Percentiles rank a stretch among this genome's conserved stretches.
Evolutionary conservation across 371 early-diverging fungal genomes (phyloP).

Genomic region (Circinella minor): DNA sequence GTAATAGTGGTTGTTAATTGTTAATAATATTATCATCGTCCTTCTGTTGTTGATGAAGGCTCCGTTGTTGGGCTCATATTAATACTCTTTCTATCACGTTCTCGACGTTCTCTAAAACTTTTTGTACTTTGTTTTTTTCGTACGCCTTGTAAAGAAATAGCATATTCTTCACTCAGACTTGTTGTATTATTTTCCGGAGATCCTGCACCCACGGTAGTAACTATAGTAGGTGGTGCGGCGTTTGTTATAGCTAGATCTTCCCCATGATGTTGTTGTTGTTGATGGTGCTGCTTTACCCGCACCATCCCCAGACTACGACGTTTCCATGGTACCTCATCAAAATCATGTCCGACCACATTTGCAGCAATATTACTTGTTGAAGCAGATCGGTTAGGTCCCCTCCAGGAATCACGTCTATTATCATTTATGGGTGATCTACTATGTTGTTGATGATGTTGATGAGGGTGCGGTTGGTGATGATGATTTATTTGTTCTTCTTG

Average conservation of each 20-base stretch:
- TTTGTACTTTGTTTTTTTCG: slow-evolving; percentile 53
- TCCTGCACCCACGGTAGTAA: too few relatives aligned
- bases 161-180: slow-evolving; percentile 52
- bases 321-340: slow-evolving; percentile 20
- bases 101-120: slow-evolving; percentile 52
- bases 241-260: not conserved
- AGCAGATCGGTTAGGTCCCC: slow-evolving; percentile 34
- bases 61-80: not conserved
- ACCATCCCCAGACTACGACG: slow-evolving; percentile 31
- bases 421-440: too few relatives aligned
- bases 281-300: slow-evolving; percentile 10
- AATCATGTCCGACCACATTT: slow-evolving; percentile 11
- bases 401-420: slow-evolving; percentile 18
- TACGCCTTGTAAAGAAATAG: slow-evolving; percentile 49
- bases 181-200: not conserved
- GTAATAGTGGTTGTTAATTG: too few relatives aligned
- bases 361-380: not conserved
- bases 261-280: not conserved
- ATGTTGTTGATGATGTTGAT: too few relatives aligned
- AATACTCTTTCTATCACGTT: slow-evolving; percentile 51
- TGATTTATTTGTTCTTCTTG: slow-evolving; percentile 15
- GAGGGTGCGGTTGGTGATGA: not conserved
- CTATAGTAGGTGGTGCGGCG: too few relatives aligned
- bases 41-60: not conserved
- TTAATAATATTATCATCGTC: not conserved